phyloP scores from a whole-genome alignment of 176 grass and related monocot species.

The Oryza officinalis region DNA sequence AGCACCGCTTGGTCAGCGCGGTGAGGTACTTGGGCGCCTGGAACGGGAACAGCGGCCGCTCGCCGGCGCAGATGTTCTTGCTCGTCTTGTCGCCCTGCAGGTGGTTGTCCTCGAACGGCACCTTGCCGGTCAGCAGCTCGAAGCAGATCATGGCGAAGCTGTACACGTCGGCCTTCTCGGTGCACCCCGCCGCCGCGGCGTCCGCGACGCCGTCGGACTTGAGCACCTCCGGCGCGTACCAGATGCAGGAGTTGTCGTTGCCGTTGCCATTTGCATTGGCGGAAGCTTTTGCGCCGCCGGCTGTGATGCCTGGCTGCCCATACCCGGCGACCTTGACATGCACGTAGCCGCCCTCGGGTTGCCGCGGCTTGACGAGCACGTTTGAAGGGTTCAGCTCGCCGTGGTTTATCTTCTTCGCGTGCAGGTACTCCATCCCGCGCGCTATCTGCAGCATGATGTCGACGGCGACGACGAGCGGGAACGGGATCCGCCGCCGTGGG shows the following conservation, averaged over 20 bases:
- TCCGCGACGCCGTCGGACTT: constrained; percentile 31
- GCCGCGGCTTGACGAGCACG: constrained; percentile 65
- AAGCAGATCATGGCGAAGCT: constrained; percentile 96
- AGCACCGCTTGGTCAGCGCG: constrained; percentile 72
- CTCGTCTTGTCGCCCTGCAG: constrained; percentile 91
- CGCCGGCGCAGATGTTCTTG: constrained; percentile 88
- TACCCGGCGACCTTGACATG: constrained; percentile 73
- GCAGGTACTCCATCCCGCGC: constrained; percentile 87
- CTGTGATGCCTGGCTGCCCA: constrained; percentile 36
- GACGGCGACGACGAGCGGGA: constrained; percentile 64
- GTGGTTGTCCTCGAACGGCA: constrained; percentile 94
- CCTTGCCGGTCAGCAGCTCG: constrained; percentile 88
- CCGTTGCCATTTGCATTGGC: neutral
- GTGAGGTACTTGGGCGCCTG: constrained; percentile 85
- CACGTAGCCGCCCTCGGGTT: constrained; percentile 61
- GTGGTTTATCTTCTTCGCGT: constrained; percentile 70
- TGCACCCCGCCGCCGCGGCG: constrained; percentile 26
- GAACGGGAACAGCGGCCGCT: constrained; percentile 86
- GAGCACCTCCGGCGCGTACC: constrained; percentile 87
- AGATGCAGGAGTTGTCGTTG: constrained; percentile 54
- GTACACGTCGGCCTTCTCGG: constrained; percentile 92
- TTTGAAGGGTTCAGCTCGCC: constrained; percentile 78
- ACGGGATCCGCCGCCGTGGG: constrained; percentile 55
- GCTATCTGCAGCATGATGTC: constrained; percentile 94
- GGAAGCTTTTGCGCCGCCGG: constrained; percentile 26